Evolutionary conservation across 176 grass and related monocot species (phyloP), one percentile per base, ranked within the genome.

Genomic region (Oryza glaberrima): DNA sequence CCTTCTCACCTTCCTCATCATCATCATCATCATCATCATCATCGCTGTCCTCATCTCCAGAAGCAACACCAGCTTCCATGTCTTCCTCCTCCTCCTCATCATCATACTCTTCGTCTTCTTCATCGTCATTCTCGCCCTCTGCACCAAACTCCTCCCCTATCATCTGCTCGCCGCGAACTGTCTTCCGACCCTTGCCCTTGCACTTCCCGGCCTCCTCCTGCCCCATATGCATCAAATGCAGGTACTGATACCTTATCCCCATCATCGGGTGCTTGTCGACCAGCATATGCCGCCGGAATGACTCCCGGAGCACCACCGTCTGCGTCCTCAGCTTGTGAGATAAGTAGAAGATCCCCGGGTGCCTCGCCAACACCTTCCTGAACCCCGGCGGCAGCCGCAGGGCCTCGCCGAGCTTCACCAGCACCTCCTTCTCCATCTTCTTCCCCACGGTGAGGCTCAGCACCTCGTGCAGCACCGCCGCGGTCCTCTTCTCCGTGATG

Each of bases 161-260:
- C 60, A 70, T 65, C 75, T 60, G 45, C 22, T 74, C 79, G 34
- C 10, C 32, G 14, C 71, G 67, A 23, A 7, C 56, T 47, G 75
- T 65, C 72, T 88, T 92, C 15, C 46, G 44, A 65, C 65, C 75
- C 48, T 90, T 89, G 15, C 73, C 68, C 78, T 87, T 94, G 17
- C 41, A 28, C 68, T 92, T 92, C 7, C 78, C 78, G 6, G 22
- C 85, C 60, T 84, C 83, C 19, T 90, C 90, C 81, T 78, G 89
- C 22, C 91, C 87, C 89, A 92, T 90, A 81, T 95, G 96, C 96
- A 98, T 98, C 78, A 98, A 88, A 79, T 98, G 96, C 77, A 95
- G 72, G 77, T 92, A 95, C 26, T 88, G 89, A 85, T 92, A 95
- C 81, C 91, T 89, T 85, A 98, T 77, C 65, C 90, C 93, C 96